Evolutionary conservation across 2,329 filamentous ascomycete species (phyloP).

Genomic region (Monosporascus cannonballus): DNA sequence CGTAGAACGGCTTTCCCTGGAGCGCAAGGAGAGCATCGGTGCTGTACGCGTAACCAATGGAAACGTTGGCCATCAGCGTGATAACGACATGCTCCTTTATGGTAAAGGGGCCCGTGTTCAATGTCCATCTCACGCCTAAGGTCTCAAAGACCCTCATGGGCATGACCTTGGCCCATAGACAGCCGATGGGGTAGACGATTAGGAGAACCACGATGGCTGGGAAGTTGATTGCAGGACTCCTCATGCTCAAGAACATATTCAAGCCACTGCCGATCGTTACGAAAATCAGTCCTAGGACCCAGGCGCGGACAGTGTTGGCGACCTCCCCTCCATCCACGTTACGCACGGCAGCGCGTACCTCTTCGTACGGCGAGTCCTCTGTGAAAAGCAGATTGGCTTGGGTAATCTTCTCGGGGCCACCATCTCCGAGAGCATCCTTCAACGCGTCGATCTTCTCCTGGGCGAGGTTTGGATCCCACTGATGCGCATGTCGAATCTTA

Average conservation of each 20-base stretch:
- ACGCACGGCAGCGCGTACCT: slow-evolving; percentile 37
- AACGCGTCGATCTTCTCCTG: slow-evolving; percentile 26
- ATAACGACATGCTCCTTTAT: slow-evolving; percentile 40
- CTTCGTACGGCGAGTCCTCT: slow-evolving; percentile 33
- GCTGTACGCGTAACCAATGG: slow-evolving; percentile 30
- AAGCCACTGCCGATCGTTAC: slow-evolving; percentile 34
- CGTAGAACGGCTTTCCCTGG: slow-evolving; percentile 33
- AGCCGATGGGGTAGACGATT: slow-evolving; percentile 37
- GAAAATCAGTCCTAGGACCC: slow-evolving; percentile 38
- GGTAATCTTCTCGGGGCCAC: slow-evolving; percentile 24
- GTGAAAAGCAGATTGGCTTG: slow-evolving; percentile 26
- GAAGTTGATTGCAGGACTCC: slow-evolving; percentile 30
- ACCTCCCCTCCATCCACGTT: slow-evolving; percentile 36
- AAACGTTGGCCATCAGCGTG: slow-evolving; percentile 38
- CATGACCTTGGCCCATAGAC: slow-evolving; percentile 35
- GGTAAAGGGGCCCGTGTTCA: slow-evolving; percentile 39
- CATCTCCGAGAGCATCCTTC: slow-evolving; percentile 23
- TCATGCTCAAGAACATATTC: slow-evolving; percentile 31
- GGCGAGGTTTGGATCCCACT: slow-evolving; percentile 29
- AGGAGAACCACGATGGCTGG: slow-evolving; percentile 33
- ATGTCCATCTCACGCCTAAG: slow-evolving; percentile 35
- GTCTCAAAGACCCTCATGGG: slow-evolving; percentile 34
- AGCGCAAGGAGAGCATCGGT: slow-evolving; percentile 34
- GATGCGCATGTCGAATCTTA: slow-evolving; percentile 26
- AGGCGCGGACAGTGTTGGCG: slow-evolving; percentile 38